Conservation (phyloP, 305 asterid genomes). For the Fraxinus dipetala region DNA sequence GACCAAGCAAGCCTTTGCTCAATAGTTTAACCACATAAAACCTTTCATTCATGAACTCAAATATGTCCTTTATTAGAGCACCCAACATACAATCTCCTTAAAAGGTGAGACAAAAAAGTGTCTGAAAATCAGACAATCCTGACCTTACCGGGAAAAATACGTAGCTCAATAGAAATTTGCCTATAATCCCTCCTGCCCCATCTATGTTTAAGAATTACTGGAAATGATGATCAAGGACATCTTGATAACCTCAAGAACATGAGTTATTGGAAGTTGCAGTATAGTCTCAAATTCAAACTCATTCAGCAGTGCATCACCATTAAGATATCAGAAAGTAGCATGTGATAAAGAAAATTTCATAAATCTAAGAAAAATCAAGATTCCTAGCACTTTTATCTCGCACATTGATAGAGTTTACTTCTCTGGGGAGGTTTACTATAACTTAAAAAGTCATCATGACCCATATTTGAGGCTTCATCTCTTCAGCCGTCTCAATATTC, state of each 20-base stretch:
- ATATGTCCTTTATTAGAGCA: background rate
- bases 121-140: background rate
- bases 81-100: background rate
- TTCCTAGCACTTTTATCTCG: background rate
- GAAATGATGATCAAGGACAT: background rate
- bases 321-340: background rate
- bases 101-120: background rate
- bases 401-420: background rate
- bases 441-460: background rate
- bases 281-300: background rate
- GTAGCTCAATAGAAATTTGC: background rate
- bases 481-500: constrained; percentile 3
- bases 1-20: background rate
- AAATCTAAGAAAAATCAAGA: constrained; percentile 13
- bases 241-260: background rate
- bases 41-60: background rate
- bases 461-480: constrained; percentile 7
- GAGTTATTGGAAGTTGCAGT: background rate
- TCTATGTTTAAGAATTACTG: background rate
- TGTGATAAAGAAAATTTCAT: constrained; percentile 10
- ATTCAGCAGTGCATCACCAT: constrained; percentile 1
- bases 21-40: background rate
- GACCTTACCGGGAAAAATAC: background rate
- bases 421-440: background rate
- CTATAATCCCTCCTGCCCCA: background rate